Base-by-base conservation (phyloP, 2,329 filamentous ascomycete genomes). In the Alternaria sp. region DNA sequence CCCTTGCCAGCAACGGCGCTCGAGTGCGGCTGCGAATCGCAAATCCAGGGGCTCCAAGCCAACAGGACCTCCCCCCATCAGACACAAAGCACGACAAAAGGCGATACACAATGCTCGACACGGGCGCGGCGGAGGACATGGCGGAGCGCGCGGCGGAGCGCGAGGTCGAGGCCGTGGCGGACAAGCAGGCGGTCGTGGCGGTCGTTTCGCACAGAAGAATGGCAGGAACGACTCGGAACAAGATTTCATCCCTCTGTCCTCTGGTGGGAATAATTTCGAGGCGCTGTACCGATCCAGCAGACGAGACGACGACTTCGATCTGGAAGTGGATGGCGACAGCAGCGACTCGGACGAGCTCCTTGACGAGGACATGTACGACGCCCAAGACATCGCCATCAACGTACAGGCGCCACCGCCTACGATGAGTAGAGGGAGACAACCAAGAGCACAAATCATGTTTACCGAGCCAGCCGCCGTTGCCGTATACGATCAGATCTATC, bases 1-100 rank as follows among this genome's bases (percentile, higher is more conserved):
- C 62, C 70, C 68, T 28, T 71, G 68, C 57, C 70, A 72, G 49
- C 65, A 66, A 62, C 64, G 70, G 61, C 70, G 70, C 57, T 66
- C 68, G 27, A 70, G 64, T 54, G 66, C 67, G 40, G 67, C 62
- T 44, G 66, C 67, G 7, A 63, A 72, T n/a, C 63, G 59, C 9
- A 63, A 62, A 41, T 59, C 67, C n/a, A 61, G 36, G 36, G 27
- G 48, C 28, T 45, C 58, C 28, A 64, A 65, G 51, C 61, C 67
- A 22, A 40, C 63, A 44, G 62, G 56, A 43, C 66, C 66, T 22
- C 63, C 65, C 16, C 63, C 64, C 2, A 67, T 67, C 28, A 51
- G 61, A 14, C 64, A 69, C 46, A 69, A 69, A 59, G 61, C 60
- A 25, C 65, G 65, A 18, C 66, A 69, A 51, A 69, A 69, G 48